Evolutionary conservation across 1,139 yeast genomes (phyloP).

Genomic region (Saccharomyces pastorianus): DNA sequence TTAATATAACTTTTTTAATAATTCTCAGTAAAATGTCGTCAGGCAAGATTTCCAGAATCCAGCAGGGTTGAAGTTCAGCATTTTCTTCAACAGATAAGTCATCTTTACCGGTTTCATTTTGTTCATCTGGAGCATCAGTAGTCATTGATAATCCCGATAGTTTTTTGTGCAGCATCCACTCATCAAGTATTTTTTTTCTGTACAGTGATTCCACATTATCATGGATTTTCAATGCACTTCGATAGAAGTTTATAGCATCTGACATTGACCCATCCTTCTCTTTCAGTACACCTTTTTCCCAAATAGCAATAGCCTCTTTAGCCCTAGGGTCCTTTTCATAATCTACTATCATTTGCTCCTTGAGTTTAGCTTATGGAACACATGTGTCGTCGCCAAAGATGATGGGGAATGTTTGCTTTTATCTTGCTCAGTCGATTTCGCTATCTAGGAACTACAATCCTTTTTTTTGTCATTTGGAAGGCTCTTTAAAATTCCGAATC

Average conservation of each 20-base stretch:
- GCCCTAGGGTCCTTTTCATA: slow-evolving; percentile 4
- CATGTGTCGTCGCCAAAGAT: neutral
- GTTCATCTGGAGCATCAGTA: slow-evolving; percentile 2
- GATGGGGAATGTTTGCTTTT: neutral
- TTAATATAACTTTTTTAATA: slow-evolving; percentile 43
- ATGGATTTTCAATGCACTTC: slow-evolving; percentile 61
- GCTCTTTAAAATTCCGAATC: neutral
- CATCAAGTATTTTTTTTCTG: slow-evolving; percentile 41
- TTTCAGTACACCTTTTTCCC: slow-evolving; percentile 63
- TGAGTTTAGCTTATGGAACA: neutral
- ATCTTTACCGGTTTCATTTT: slow-evolving; percentile 32
- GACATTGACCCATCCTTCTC: slow-evolving; percentile 70
- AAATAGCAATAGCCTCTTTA: slow-evolving; percentile 46
- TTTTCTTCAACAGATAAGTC: slow-evolving; percentile 32
- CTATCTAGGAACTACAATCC: neutral
- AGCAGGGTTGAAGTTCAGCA: slow-evolving; percentile 37
- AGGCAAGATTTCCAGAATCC: slow-evolving; percentile 51
- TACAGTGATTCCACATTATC: slow-evolving; percentile 63
- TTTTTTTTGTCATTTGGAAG: neutral
- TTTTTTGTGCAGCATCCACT: slow-evolving; percentile 20
- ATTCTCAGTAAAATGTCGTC: slow-evolving; percentile 55
- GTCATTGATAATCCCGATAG: slow-evolving; percentile 12
- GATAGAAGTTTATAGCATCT: slow-evolving; percentile 68
- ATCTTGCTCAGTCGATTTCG: neutral
- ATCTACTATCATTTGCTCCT: neutral